phyloP scores from a whole-genome alignment of 2,329 filamentous ascomycete species.

The Incumbomyces delicatus region DNA sequence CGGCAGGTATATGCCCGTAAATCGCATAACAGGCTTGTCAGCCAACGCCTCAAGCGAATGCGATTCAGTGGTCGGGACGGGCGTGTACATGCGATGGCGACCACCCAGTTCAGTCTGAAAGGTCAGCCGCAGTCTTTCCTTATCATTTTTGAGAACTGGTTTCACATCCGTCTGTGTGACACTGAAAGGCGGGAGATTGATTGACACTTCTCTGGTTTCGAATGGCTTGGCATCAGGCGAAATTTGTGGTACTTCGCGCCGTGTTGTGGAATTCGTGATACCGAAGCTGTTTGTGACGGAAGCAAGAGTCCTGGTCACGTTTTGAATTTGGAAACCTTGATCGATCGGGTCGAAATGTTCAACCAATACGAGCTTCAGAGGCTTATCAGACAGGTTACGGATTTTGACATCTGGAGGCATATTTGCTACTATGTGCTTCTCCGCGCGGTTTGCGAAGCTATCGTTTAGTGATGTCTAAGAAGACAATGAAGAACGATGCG shows the following conservation, averaged over 20 bases:
- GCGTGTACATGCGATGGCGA: slow-evolving; percentile 63
- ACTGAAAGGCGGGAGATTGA: slow-evolving; percentile 60
- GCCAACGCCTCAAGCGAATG: slow-evolving; percentile 49
- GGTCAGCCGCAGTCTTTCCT: slow-evolving; percentile 63
- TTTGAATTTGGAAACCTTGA: slow-evolving; percentile 21
- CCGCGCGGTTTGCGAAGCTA: neutral
- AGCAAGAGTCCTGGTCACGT: slow-evolving; percentile 26
- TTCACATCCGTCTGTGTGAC: slow-evolving; percentile 54
- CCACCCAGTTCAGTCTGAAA: slow-evolving; percentile 55
- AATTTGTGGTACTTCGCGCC: slow-evolving; percentile 34
- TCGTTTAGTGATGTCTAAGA: neutral
- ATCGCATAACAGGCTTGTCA: slow-evolving; percentile 43
- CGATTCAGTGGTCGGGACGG: slow-evolving; percentile 48
- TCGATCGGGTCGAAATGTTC: slow-evolving; percentile 57
- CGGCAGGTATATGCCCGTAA: slow-evolving; percentile 59
- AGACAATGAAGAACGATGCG: neutral
- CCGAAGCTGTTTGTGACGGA: slow-evolving; percentile 41
- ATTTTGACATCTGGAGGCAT: slow-evolving; percentile 52
- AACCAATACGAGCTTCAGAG: slow-evolving; percentile 61
- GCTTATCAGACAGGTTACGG: slow-evolving; percentile 68
- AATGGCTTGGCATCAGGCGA: slow-evolving; percentile 51
- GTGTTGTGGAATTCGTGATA: slow-evolving; percentile 33
- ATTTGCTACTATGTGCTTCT: neutral
- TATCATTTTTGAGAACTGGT: slow-evolving; percentile 44
- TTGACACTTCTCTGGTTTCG: slow-evolving; percentile 50